Evolutionary conservation across 805 yeast genomes (phyloP).

Genomic region (Priceomyces haplophilus): DNA sequence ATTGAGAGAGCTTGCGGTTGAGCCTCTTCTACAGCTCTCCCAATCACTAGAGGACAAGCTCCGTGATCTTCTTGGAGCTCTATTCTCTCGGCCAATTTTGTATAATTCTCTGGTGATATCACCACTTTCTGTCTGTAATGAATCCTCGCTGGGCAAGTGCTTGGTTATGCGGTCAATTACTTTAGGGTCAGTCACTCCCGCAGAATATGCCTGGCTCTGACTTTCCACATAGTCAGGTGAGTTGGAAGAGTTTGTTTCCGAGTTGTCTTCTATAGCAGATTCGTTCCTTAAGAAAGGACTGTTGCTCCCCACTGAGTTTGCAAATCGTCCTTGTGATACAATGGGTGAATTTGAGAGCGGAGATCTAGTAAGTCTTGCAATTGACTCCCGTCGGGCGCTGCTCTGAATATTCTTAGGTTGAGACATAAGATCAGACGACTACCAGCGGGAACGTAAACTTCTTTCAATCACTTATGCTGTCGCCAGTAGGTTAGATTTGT

Average conservation of each 20-base stretch:
- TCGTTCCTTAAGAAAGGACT: slow-evolving; percentile 18
- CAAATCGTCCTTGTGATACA: slow-evolving; percentile 15
- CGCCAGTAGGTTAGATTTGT: too few relatives aligned
- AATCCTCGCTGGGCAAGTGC: slow-evolving; percentile 34
- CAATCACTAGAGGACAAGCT: slow-evolving; percentile 26
- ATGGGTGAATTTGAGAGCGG: slow-evolving; percentile 26
- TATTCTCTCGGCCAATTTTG: slow-evolving; percentile 19
- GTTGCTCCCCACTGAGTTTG: slow-evolving; percentile 11
- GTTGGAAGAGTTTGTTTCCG: slow-evolving; percentile 4
- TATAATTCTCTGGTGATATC: slow-evolving; percentile 52
- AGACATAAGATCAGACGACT: slow-evolving; percentile 10
- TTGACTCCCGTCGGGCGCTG: slow-evolving; percentile 22
- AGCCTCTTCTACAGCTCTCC: slow-evolving; percentile 46
- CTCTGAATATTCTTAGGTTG: slow-evolving; percentile 16
- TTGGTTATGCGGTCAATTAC: slow-evolving; percentile 30
- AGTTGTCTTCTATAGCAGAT: slow-evolving; percentile 4
- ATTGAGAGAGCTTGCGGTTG: slow-evolving; percentile 64
- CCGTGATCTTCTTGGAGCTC: slow-evolving; percentile 13
- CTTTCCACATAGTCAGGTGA: slow-evolving; percentile 16
- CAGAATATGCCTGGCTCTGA: slow-evolving; percentile 8
- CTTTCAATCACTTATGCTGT: too few relatives aligned
- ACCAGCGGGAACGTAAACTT: too few relatives aligned
- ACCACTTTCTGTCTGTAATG: slow-evolving; percentile 45
- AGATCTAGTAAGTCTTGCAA: slow-evolving; percentile 30
- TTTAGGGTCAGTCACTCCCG: slow-evolving; percentile 29